Conservation (phyloP, 2,329 filamentous ascomycete species). For the Domatiomyces catenatus region DNA sequence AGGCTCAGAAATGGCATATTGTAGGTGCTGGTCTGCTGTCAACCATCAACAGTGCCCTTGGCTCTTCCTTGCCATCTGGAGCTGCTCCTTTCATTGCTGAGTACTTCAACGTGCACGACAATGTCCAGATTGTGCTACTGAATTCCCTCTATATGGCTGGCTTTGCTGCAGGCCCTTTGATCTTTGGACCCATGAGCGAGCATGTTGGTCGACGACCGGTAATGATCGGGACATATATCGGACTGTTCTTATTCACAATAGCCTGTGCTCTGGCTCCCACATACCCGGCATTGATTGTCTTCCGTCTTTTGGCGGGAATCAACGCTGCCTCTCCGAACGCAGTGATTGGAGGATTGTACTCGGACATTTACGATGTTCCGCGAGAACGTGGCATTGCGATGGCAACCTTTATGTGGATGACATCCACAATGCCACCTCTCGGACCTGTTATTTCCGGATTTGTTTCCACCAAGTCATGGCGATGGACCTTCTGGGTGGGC, state of each 20-base stretch:
- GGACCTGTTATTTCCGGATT: constrained; percentile 33
- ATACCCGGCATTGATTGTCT: constrained; percentile 27
- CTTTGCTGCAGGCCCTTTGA: constrained; percentile 27
- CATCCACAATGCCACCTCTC: constrained; percentile 27
- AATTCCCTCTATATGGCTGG: constrained; percentile 29
- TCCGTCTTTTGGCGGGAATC: constrained; percentile 29
- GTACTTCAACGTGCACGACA: constrained; percentile 18
- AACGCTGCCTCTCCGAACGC: constrained; percentile 29
- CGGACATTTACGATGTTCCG: constrained; percentile 31
- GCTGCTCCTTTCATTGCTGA: constrained; percentile 24
- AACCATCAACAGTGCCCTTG: constrained; percentile 26
- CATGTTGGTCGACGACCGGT: constrained; percentile 26
- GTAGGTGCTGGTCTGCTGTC: constrained; percentile 23
- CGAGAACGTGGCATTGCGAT: constrained; percentile 25
- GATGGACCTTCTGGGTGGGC: constrained; percentile 41
- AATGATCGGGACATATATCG: constrained; percentile 36
- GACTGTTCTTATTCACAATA: constrained; percentile 27
- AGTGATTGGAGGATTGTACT: constrained; percentile 31
- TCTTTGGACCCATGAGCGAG: constrained; percentile 31
- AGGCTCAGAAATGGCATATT: too few relatives aligned
- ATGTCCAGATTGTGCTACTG: constrained; percentile 24
- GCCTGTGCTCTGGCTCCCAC: constrained; percentile 29
- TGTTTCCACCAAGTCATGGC: constrained; percentile 27
- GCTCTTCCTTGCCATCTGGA: constrained; percentile 26
- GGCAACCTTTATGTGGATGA: constrained; percentile 29